Percentiles rank a stretch among this genome's conserved stretches.
Evolutionary conservation across 306 rosid species (phyloP).

Genomic region (Dryas alaskensis): DNA sequence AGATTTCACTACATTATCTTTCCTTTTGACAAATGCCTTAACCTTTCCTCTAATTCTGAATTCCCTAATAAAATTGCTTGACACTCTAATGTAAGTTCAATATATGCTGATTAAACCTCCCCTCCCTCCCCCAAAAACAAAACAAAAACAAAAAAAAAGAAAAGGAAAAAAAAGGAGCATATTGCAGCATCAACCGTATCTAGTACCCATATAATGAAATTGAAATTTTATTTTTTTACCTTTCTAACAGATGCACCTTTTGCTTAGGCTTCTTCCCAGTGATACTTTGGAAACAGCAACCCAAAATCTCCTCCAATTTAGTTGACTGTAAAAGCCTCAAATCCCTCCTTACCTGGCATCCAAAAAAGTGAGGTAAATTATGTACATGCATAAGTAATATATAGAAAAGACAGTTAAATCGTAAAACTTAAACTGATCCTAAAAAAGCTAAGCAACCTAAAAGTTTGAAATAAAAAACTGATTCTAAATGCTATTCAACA

Average conservation of each 20-base stretch:
- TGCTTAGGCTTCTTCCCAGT: constrained; percentile 71
- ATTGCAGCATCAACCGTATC: neutral
- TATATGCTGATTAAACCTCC: neutral
- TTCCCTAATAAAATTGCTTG: neutral
- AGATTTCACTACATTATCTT: neutral
- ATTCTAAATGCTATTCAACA: neutral
- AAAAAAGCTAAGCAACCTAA: neutral
- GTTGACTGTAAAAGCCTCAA: constrained; percentile 53
- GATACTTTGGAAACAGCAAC: constrained; percentile 61
- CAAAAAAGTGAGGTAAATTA: constrained; percentile 10
- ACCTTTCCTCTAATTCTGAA: neutral
- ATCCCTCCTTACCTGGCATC: constrained; percentile 73
- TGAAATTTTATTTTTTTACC: constrained; percentile 33
- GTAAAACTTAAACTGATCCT: neutral
- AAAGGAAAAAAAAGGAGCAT: no score
- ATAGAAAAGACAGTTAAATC: neutral
- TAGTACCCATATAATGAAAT: neutral
- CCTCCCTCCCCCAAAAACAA: neutral
- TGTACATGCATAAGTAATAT: constrained; percentile 8
- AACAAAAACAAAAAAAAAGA: neutral
- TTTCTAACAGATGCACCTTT: constrained; percentile 72
- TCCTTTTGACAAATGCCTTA: neutral
- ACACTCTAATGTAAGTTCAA: neutral
- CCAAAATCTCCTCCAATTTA: constrained; percentile 67
- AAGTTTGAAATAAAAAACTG: neutral